Conservation (phyloP, 768 basidiomycete species). For the Tylopilus sp. region DNA sequence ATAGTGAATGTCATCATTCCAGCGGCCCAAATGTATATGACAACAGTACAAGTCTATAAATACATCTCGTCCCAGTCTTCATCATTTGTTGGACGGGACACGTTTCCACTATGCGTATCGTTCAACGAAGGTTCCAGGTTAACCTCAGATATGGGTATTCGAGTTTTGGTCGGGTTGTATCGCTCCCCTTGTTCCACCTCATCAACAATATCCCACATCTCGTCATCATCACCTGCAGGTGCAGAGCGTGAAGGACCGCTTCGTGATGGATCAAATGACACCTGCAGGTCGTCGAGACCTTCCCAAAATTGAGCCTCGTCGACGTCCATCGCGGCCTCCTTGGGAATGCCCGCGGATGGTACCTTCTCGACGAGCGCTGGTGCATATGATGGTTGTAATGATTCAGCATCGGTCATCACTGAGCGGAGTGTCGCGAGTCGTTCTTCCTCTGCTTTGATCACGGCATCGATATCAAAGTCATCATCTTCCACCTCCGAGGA, state of each 20-base stretch:
- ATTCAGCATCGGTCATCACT: conserved; percentile 4
- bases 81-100: conserved; percentile 35
- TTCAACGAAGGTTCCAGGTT: conserved; percentile 14
- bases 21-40: too few species aligned
- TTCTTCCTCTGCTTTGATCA: conserved; percentile 45
- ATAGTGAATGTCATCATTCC: background rate
- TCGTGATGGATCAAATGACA: conserved; percentile 5
- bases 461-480: conserved; percentile 51
- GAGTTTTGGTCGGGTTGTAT: conserved; percentile 4
- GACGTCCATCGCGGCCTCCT: conserved; percentile 22
- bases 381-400: background rate
- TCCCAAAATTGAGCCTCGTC: conserved; percentile 43
- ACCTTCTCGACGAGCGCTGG: conserved; percentile 7
- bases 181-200: conserved; percentile 43
- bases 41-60: conserved; percentile 25
- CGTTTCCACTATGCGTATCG: conserved; percentile 6
- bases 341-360: conserved; percentile 6
- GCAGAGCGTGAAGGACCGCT: background rate
- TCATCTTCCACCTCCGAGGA: conserved; percentile 43
- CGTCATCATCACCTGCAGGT: conserved; percentile 47
- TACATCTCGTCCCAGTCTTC: conserved; percentile 71
- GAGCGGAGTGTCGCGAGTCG: conserved; percentile 25
- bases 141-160: conserved; percentile 26
- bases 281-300: conserved; percentile 13
- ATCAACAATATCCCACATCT: conserved; percentile 68